Percentiles rank a stretch among this genome's conserved stretches.
phyloP scores from a whole-genome alignment of 1,139 yeast species.

The Yamadazyma oceani region DNA sequence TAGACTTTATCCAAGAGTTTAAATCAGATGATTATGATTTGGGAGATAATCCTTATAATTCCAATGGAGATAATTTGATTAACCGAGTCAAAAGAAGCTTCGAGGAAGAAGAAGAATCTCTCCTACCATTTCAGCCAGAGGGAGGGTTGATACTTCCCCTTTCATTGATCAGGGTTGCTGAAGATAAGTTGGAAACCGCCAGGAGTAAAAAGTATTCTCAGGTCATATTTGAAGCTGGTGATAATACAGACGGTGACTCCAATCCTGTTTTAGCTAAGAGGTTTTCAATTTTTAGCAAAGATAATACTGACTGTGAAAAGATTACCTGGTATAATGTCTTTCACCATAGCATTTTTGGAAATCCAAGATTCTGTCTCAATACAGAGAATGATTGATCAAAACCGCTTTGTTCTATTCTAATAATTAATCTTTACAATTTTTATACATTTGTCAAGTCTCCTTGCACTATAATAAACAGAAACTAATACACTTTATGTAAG shows the following conservation, averaged over 20 bases:
- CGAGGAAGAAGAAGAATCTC: slow-evolving; percentile 4
- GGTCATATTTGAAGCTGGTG: slow-evolving; percentile 11
- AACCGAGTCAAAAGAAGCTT: slow-evolving; percentile 7
- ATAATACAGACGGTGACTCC: background rate
- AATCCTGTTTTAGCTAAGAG: slow-evolving; percentile 8
- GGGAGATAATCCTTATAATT: slow-evolving; percentile 9
- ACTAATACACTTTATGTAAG: background rate
- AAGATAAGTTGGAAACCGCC: slow-evolving; percentile 19
- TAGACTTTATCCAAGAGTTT: slow-evolving; percentile 14
- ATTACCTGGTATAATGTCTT: slow-evolving; percentile 52
- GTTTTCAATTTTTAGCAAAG: slow-evolving; percentile 20
- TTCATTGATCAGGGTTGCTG: slow-evolving; percentile 20
- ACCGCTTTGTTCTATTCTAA: slow-evolving; percentile 2
- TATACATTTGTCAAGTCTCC: background rate
- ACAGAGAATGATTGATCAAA: slow-evolving; percentile 1
- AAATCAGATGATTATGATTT: slow-evolving; percentile 9
- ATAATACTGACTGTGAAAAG: slow-evolving; percentile 35
- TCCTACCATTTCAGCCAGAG: slow-evolving; percentile 7
- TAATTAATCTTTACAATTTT: no score
- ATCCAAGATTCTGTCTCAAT: slow-evolving; percentile 39
- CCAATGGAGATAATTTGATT: slow-evolving; percentile 8
- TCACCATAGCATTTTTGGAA: slow-evolving; percentile 50
- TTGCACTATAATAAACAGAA: slow-evolving; percentile 2
- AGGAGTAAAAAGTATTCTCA: slow-evolving; percentile 28
- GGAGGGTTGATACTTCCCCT: slow-evolving; percentile 22